These are phyloP conservation scores for Tuctoria greenei DNA, from an alignment of 176 grass and related monocot species.

Conservation along the genomic window DNA sequence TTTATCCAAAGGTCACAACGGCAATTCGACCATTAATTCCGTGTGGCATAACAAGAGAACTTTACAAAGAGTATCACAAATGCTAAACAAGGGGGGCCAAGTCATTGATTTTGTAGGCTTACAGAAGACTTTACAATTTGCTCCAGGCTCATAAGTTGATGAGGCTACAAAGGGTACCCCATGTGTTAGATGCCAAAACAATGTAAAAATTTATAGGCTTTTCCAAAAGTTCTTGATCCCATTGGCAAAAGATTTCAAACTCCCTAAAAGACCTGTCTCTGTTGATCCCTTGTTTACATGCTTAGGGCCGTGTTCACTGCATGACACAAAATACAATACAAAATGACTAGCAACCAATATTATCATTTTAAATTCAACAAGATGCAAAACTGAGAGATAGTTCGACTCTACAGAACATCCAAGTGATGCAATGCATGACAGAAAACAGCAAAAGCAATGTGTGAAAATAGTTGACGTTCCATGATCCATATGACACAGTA, in stretches of 20 bases:
- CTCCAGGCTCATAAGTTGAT: not conserved
- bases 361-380: not conserved
- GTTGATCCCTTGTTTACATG: not conserved
- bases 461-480: constrained; percentile 2
- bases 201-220: constrained; percentile 38
- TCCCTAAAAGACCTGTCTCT: constrained; percentile 30
- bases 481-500: not conserved
- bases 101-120: constrained; percentile 31
- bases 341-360: constrained; percentile 5
- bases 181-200: constrained; percentile 4
- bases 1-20: not conserved
- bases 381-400: not conserved
- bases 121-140: constrained; percentile 29
- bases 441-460: not conserved
- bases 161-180: not conserved
- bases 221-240: constrained; percentile 59
- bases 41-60: not conserved
- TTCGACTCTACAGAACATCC: not conserved
- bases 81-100: not conserved
- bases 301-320: not conserved
- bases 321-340: not conserved
- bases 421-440: not conserved
- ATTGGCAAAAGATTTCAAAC: constrained; percentile 64
- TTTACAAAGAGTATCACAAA: constrained; percentile 22
- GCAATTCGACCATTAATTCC: not conserved